Evolutionary conservation across 805 yeast genomes (phyloP).

Genomic region (Metschnikowia lochheadii): DNA sequence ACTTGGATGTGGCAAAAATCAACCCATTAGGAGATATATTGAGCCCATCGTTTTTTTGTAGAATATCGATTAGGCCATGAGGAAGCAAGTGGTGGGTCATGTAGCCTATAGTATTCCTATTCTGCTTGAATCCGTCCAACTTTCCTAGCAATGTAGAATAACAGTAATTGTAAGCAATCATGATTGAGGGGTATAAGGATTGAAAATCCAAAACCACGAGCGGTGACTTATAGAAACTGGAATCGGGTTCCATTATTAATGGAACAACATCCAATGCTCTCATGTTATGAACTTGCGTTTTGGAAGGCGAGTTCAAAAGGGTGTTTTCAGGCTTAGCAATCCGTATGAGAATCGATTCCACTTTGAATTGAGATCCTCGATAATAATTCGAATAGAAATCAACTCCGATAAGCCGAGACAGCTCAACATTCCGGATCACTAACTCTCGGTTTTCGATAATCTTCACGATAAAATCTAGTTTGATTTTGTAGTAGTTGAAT

Average conservation of each 20-base stretch:
- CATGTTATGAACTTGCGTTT: slow-evolving; percentile 76
- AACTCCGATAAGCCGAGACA: slow-evolving; percentile 80
- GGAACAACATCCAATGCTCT: slow-evolving; percentile 86
- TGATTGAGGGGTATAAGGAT: slow-evolving; percentile 91
- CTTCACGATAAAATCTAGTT: slow-evolving; percentile 41
- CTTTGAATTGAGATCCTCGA: slow-evolving; percentile 91
- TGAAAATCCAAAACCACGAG: slow-evolving; percentile 89
- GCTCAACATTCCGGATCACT: slow-evolving; percentile 69
- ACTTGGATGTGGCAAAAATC: slow-evolving; percentile 61
- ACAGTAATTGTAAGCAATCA: slow-evolving; percentile 98
- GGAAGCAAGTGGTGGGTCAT: slow-evolving; percentile 43
- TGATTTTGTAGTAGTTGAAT: slow-evolving; percentile 43
- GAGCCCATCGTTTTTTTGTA: slow-evolving; percentile 47
- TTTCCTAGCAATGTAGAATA: slow-evolving; percentile 69
- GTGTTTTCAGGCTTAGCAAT: slow-evolving; percentile 73
- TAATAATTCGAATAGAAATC: slow-evolving; percentile 85
- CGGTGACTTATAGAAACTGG: slow-evolving; percentile 84
- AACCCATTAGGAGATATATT: slow-evolving; percentile 84
- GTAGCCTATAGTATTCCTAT: slow-evolving; percentile 52
- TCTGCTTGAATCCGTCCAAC: slow-evolving; percentile 48
- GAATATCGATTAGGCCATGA: slow-evolving; percentile 50
- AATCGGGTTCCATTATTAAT: slow-evolving; percentile 85
- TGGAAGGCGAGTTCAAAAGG: slow-evolving; percentile 72
- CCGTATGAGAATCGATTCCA: slow-evolving; percentile 77
- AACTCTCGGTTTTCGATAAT: slow-evolving; percentile 61